These are phyloP conservation scores for Tremella yokohamensis DNA, from an alignment of 768 basidiomycete species.

Conservation along the genomic window DNA sequence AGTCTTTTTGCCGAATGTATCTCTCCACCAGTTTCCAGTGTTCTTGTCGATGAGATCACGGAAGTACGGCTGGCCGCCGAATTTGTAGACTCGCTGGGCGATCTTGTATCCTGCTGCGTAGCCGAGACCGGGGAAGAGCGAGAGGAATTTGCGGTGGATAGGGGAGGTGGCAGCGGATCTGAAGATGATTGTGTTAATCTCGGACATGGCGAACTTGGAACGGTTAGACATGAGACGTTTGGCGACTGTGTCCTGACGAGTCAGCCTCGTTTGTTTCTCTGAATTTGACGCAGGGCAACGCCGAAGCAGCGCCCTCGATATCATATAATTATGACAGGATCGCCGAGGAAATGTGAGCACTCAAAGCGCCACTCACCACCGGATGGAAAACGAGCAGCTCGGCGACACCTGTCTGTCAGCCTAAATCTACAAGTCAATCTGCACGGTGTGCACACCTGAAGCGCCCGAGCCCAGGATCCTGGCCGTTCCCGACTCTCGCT, in stretches of 20 bases:
- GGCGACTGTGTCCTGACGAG: slow-evolving; percentile 77
- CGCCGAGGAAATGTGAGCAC: not conserved
- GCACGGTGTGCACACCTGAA: slow-evolving; percentile 64
- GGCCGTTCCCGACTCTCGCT: slow-evolving; percentile 75
- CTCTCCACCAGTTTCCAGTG: slow-evolving; percentile 76
- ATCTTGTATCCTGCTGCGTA: slow-evolving; percentile 99
- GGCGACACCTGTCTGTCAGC: slow-evolving; percentile 70
- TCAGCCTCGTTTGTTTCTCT: not conserved
- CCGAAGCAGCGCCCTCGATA: not conserved
- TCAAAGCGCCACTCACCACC: slow-evolving; percentile 41
- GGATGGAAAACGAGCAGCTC: slow-evolving; percentile 95
- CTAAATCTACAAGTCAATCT: slow-evolving; percentile 5
- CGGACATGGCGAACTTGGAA: slow-evolving; percentile 55
- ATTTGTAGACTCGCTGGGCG: slow-evolving; percentile 91
- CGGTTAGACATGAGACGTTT: slow-evolving; percentile 99
- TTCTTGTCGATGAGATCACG: slow-evolving; percentile 81
- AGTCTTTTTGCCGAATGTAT: slow-evolving; percentile 84
- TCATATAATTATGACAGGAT: too few species aligned
- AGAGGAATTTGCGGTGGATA: slow-evolving; percentile 66
- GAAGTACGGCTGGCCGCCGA: slow-evolving; percentile 97
- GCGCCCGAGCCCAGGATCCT: slow-evolving; percentile 86
- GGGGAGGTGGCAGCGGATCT: slow-evolving; percentile 72
- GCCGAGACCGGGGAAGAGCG: slow-evolving; percentile 92
- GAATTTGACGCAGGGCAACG: not conserved
- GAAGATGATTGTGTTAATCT: slow-evolving; percentile 78